Conservation (phyloP, 305 asterid species). For the Plantago lanceolata region DNA sequence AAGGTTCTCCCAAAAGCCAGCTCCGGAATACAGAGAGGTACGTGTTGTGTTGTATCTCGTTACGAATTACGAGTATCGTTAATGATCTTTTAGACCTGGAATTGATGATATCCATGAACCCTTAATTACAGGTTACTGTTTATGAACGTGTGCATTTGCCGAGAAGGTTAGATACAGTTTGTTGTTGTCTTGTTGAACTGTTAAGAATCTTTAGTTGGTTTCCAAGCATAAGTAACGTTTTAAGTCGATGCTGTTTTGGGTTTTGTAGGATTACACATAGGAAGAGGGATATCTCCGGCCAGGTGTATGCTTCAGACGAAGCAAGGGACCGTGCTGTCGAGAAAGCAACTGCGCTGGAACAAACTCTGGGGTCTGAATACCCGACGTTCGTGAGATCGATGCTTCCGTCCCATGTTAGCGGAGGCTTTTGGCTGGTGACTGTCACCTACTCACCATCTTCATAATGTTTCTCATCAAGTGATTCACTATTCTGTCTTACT, state of each 20-base stretch:
- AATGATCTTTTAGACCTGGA: not conserved
- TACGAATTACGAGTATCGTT: too few species aligned
- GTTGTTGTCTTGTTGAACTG: not conserved
- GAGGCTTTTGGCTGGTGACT: slow-evolving; percentile 91
- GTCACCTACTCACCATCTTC: too few species aligned
- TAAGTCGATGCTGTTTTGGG: not conserved
- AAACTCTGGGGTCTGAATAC: slow-evolving; percentile 40
- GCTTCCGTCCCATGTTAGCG: slow-evolving; percentile 94
- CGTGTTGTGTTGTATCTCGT: too few species aligned
- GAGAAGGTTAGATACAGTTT: slow-evolving; percentile 47
- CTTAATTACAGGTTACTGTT: slow-evolving; percentile 44
- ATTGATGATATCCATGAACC: slow-evolving; percentile 9
- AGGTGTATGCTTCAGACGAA: slow-evolving; percentile 70
- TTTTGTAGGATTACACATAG: slow-evolving; percentile 37
- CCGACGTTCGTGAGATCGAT: slow-evolving; percentile 63
- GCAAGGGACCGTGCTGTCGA: slow-evolving; percentile 47
- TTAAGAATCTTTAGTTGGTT: not conserved
- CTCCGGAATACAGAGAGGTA: slow-evolving; percentile 69
- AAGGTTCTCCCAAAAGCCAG: slow-evolving; percentile 53
- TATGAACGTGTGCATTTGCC: slow-evolving; percentile 62
- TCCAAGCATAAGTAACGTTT: not conserved
- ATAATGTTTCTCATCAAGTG: too few species aligned
- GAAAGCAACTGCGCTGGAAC: slow-evolving; percentile 61
- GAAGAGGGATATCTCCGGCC: slow-evolving; percentile 40
- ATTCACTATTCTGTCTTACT: too few species aligned